Base-by-base conservation (phyloP, 1,139 yeast species). In the Debaryomyces singareniensis region DNA sequence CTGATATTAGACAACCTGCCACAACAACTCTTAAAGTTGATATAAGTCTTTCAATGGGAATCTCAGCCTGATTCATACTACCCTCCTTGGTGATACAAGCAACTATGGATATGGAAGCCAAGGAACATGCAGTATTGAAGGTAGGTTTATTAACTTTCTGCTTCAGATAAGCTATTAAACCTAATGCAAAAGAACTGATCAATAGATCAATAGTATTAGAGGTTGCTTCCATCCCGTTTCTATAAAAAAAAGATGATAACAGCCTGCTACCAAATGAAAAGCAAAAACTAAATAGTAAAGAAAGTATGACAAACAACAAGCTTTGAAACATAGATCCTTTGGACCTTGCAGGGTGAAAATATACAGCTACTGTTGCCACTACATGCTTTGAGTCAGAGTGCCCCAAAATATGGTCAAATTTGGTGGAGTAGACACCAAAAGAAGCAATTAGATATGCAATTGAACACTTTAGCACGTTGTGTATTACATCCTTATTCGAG, bases 281-380 rank as follows among this genome's bases (percentile, higher is more conserved):
- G 1, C 66, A 38, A 29, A 80, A 70, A 29, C 82, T 72, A 57
- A 69, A 83, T 1, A 60, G 34, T 13, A 84, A 53, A 1, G 89
- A 67, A 3, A 72, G 38, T 0, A 67, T 43, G 9, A 78, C 91
- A 55, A 74, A 85, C 27, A 74, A 46, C 14, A 82, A 53, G 6
- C 87, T 76, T 47, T 84, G 87, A 35, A 77, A 71, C 93, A 84
- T 84, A 15, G 85, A 75, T 0, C 95, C 95, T 34, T 75, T 72
- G 1, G 93, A 71, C 31, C 95, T 55, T 3, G 89, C 73, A 0
- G 95, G 91, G 45, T 84, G 93, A 59, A 85, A 84, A 51, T 85
- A 85, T 3, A 84, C 93, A 1, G 85, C 83, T 12, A 80, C 81
- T 0, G 95, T 85, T 15, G 94, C 86, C 5, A 81, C 77, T 44